Percentiles rank a stretch among this genome's conserved stretches.
Evolutionary conservation across 2,329 filamentous ascomycete species (phyloP).

Genomic region (Xylaria multiplex): DNA sequence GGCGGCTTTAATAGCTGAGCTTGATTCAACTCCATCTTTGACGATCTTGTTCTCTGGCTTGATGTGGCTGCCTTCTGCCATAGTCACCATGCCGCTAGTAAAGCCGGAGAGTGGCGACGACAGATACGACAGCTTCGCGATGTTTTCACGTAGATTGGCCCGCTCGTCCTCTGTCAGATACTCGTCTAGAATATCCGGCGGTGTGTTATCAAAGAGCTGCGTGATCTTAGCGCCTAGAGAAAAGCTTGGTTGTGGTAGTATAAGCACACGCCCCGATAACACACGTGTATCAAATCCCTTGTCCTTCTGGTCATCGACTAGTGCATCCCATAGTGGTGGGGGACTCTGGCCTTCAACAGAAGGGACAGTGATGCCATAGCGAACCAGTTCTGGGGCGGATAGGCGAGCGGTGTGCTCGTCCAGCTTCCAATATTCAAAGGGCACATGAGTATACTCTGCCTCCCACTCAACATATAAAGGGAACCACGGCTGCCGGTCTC

Average conservation of each 20-base stretch:
- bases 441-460: constrained; percentile 26
- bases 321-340: constrained; percentile 14
- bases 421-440: constrained; percentile 35
- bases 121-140: constrained; percentile 41
- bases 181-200: constrained; percentile 36
- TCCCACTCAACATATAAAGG: constrained; percentile 28
- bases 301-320: neutral
- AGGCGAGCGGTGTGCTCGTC: constrained; percentile 38
- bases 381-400: constrained; percentile 23
- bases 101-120: constrained; percentile 47
- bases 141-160: constrained; percentile 30
- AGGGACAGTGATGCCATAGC: constrained; percentile 26
- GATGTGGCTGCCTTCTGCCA: constrained; percentile 52
- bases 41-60: constrained; percentile 48
- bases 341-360: neutral
- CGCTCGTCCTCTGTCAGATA: constrained; percentile 34
- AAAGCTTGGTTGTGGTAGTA: constrained; percentile 55
- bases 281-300: constrained; percentile 8
- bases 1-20: constrained; percentile 33
- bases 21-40: constrained; percentile 25
- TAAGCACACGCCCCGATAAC: constrained; percentile 23
- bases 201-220: constrained; percentile 50
- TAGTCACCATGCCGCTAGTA: constrained; percentile 48
- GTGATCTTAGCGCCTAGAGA: constrained; percentile 47
- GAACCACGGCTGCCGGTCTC: constrained; percentile 45